A percentile compares a stretch with the other conserved stretches of the same genome.
Conservation (phyloP, 805 yeast species). For the Nakazawaea ernobii region DNA sequence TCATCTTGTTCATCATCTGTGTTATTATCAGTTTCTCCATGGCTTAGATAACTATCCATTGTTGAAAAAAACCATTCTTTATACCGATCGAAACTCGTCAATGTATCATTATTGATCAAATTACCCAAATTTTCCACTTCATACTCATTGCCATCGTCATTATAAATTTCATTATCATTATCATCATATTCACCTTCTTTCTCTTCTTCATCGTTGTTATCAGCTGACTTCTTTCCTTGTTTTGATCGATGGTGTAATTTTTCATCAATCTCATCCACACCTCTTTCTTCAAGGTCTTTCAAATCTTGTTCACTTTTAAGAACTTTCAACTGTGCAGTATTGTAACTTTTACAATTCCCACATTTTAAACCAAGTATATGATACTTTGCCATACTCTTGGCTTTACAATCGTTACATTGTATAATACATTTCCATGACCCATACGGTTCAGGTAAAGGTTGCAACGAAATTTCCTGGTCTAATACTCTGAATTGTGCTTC, state of each 20-base stretch:
- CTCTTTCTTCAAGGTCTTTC: neutral
- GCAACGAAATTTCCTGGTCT: conserved; percentile 75
- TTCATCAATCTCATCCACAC: neutral
- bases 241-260: neutral
- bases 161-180: neutral
- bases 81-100: conserved; percentile 8
- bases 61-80: conserved; percentile 9
- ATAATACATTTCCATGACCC: conserved; percentile 69
- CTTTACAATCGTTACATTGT: conserved; percentile 83
- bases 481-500: conserved; percentile 82
- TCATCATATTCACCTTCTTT: too few species aligned
- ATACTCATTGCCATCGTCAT: neutral
- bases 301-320: conserved; percentile 9
- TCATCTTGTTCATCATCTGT: neutral
- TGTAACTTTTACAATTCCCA: conserved; percentile 80
- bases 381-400: conserved; percentile 67
- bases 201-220: too few species aligned
- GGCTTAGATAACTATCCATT: conserved; percentile 6
- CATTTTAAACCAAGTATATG: conserved; percentile 87
- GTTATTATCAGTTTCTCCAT: neutral
- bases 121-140: neutral
- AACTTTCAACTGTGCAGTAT: conserved; percentile 68
- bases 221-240: too few species aligned
- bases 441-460: conserved; percentile 78
- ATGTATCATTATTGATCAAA: conserved; percentile 3